Evolutionary conservation across 768 basidiomycete genomes (phyloP).

Genomic region (Mycena pura): DNA sequence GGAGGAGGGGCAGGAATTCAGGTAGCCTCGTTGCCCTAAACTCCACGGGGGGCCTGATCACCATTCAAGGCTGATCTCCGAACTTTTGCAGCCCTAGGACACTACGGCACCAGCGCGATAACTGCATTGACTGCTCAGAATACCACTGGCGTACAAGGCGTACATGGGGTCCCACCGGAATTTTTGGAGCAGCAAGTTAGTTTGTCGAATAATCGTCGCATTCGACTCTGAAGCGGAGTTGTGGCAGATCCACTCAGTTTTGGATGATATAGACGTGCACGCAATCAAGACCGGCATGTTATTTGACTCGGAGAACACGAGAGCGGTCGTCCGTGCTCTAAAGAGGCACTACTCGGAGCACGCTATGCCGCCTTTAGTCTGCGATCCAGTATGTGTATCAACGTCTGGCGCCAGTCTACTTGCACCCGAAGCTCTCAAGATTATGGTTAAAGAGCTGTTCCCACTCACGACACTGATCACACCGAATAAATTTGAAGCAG

Average conservation of each 20-base stretch:
- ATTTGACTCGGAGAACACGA: constrained; percentile 60
- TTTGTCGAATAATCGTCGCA: constrained; percentile 6
- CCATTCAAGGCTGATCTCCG: constrained; percentile 78
- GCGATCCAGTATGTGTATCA: constrained; percentile 92
- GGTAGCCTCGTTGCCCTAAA: constrained; percentile 43
- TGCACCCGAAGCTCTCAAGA: constrained; percentile 65
- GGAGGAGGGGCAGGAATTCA: constrained; percentile 92
- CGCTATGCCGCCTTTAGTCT: constrained; percentile 62
- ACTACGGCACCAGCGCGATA: constrained; percentile 82
- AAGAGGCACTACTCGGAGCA: constrained; percentile 43
- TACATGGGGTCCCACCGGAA: constrained; percentile 69
- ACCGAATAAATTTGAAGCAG: constrained; percentile 85
- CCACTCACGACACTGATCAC: constrained; percentile 79
- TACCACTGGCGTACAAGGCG: constrained; percentile 79
- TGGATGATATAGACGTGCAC: constrained; percentile 72
- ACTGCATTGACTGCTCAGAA: constrained; percentile 93
- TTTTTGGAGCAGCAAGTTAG: constrained; percentile 80
- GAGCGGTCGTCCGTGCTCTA: constrained; percentile 59
- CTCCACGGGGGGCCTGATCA: neutral
- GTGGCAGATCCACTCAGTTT: constrained; percentile 69
- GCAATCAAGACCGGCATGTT: constrained; percentile 95
- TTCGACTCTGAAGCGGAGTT: neutral
- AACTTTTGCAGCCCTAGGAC: constrained; percentile 78
- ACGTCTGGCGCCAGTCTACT: constrained; percentile 88
- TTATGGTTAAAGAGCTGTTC: constrained; percentile 67